Percentiles rank a stretch among this genome's conserved stretches.
Evolutionary conservation across 108 stramenopile species (phyloP).

Genomic region (Discostella pseudostelligera): DNA sequence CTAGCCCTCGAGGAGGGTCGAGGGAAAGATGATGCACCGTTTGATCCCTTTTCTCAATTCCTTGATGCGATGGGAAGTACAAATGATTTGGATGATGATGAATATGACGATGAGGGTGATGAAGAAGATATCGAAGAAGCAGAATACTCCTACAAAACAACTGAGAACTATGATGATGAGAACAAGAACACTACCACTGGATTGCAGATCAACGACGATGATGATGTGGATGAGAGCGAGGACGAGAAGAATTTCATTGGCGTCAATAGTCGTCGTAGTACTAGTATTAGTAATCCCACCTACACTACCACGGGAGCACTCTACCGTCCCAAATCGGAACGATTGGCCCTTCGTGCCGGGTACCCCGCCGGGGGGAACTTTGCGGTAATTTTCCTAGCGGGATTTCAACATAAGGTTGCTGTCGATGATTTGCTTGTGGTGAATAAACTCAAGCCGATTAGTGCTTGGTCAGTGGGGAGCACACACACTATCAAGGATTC

Average conservation of each 20-base stretch:
- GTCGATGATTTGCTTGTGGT: constrained; percentile 78
- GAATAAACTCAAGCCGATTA: constrained; percentile 72
- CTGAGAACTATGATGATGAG: constrained; percentile 17
- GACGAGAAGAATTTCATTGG: constrained; percentile 37
- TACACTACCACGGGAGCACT: constrained; percentile 67
- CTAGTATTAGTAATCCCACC: too few relatives aligned
- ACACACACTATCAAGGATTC: constrained; percentile 60
- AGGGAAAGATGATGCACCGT: constrained; percentile 72
- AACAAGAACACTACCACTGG: too few relatives aligned
- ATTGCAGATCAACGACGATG: constrained; percentile 32
- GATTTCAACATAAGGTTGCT: constrained; percentile 86
- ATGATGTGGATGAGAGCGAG: constrained; percentile 35
- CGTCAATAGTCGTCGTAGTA: too few relatives aligned
- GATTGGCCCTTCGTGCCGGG: constrained; percentile 61
- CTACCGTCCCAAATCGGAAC: constrained; percentile 55
- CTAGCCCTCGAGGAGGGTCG: constrained; percentile 65
- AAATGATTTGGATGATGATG: constrained; percentile 15
- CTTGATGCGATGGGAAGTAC: constrained; percentile 32
- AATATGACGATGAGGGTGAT: constrained; percentile 32
- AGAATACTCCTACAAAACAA: constrained; percentile 1
- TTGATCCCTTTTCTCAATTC: constrained; percentile 79
- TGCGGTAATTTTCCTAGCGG: constrained; percentile 71
- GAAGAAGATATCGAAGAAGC: constrained; percentile 25
- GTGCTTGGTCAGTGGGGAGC: constrained; percentile 64
- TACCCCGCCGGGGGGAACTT: constrained; percentile 77